Evolutionary conservation across 2,329 filamentous ascomycete species (phyloP).

Genomic region (Sclerotinia spermophila): DNA sequence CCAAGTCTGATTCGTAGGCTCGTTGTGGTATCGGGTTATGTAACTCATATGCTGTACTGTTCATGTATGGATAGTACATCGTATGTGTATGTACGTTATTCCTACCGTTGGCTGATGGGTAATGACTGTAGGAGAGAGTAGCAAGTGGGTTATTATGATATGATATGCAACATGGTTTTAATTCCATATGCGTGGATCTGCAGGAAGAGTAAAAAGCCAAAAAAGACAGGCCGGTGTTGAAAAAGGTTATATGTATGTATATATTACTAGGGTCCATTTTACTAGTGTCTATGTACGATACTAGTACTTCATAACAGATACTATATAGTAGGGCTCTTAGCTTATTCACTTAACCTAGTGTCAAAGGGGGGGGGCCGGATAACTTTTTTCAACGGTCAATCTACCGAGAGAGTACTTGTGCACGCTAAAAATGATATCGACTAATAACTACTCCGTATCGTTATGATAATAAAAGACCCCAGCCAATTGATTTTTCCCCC

Average conservation of each 20-base stretch:
- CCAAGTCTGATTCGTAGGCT: background rate
- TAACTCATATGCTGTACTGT: background rate
- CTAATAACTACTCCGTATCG: no score
- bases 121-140: background rate
- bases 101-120: background rate
- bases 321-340: background rate
- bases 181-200: background rate
- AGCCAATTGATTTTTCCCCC: background rate
- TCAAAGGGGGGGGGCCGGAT: background rate
- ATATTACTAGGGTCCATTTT: background rate
- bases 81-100: background rate
- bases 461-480: background rate
- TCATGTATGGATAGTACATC: no score
- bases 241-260: background rate
- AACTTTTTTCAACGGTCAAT: background rate
- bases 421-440: background rate
- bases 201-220: background rate
- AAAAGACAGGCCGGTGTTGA: background rate
- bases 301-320: no score
- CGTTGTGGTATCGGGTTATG: background rate
- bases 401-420: background rate
- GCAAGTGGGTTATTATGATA: background rate
- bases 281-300: background rate
- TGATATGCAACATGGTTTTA: background rate
- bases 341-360: background rate